Evolutionary conservation across 2,329 filamentous ascomycete species (phyloP).

Genomic region (Passalora sequoiae): DNA sequence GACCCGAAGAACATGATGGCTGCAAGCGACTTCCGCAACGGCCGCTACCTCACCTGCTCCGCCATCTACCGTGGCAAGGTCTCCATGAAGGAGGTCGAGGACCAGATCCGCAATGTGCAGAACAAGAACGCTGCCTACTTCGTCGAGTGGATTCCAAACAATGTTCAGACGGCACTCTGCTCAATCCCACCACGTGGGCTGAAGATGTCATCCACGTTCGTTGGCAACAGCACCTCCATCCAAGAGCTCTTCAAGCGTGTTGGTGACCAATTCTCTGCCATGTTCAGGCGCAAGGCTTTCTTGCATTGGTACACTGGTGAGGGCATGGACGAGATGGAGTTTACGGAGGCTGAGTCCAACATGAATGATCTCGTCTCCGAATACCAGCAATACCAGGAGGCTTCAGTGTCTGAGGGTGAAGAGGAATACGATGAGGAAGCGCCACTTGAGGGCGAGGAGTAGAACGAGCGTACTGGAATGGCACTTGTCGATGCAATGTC

Average conservation of each 20-base stretch:
- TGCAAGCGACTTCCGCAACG: conserved; percentile 98
- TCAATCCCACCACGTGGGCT: conserved; percentile 95
- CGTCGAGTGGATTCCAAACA: conserved; percentile 99
- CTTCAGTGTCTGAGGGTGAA: conserved; percentile 92
- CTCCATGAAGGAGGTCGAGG: conserved; percentile 99
- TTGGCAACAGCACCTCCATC: conserved; percentile 98
- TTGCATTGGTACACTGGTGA: conserved; percentile 99
- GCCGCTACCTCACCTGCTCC: conserved; percentile 98
- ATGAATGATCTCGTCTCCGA: conserved; percentile 99
- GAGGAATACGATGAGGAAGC: conserved; percentile 90
- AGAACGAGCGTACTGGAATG: too few relatives aligned
- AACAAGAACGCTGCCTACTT: conserved; percentile 99
- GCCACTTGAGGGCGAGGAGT: conserved; percentile 67
- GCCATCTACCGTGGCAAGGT: conserved; percentile 99
- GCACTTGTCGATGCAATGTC: too few relatives aligned
- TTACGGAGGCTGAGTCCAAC: conserved; percentile 99
- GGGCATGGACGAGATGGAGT: conserved; percentile 99
- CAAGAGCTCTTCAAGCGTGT: conserved; percentile 99
- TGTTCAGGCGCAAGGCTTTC: conserved; percentile 99
- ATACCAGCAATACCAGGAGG: conserved; percentile 99
- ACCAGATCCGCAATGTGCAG: conserved; percentile 99
- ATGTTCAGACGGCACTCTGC: conserved; percentile 98
- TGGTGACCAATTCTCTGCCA: conserved; percentile 98
- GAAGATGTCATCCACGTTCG: conserved; percentile 98
- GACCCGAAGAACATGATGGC: conserved; percentile 99